phyloP scores from a whole-genome alignment of 805 yeast genomes.

The Jamesozyma jinghongensis region DNA sequence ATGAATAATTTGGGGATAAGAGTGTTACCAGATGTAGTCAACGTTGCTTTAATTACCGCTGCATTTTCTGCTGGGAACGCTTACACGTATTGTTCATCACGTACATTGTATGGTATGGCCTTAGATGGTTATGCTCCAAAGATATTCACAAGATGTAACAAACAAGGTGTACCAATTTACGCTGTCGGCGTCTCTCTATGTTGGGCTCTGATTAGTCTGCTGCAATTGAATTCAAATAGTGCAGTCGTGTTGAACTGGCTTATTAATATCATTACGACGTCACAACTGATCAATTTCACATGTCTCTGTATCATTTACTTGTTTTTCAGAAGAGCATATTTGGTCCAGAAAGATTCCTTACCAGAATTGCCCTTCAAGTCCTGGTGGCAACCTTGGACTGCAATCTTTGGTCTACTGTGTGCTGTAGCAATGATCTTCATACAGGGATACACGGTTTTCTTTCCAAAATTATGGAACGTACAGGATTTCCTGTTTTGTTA shows the following conservation, averaged over 20 bases:
- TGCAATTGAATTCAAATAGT: slow-evolving; percentile 53
- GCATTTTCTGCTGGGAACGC: slow-evolving; percentile 83
- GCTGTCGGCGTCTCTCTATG: slow-evolving; percentile 42
- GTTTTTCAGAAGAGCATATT: slow-evolving; percentile 52
- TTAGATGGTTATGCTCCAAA: slow-evolving; percentile 65
- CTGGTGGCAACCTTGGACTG: slow-evolving; percentile 52
- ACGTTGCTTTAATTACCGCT: slow-evolving; percentile 64
- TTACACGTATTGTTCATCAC: slow-evolving; percentile 62
- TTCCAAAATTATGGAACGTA: slow-evolving; percentile 55
- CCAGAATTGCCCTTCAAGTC: slow-evolving; percentile 40
- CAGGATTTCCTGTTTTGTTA: slow-evolving; percentile 60
- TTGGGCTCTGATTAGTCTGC: slow-evolving; percentile 59
- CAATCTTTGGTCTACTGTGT: slow-evolving; percentile 39
- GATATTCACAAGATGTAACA: slow-evolving; percentile 51
- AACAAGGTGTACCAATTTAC: slow-evolving; percentile 60
- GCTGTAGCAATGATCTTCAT: slow-evolving; percentile 45
- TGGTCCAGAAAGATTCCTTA: slow-evolving; percentile 40
- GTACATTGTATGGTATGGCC: slow-evolving; percentile 62
- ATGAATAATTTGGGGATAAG: slow-evolving; percentile 61
- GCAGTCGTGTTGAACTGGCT: slow-evolving; percentile 64
- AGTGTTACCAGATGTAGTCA: slow-evolving; percentile 67
- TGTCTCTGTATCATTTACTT: slow-evolving; percentile 50
- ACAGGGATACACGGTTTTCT: slow-evolving; percentile 63
- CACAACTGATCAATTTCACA: slow-evolving; percentile 54
- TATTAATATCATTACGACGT: slow-evolving; percentile 60